Conservation (phyloP, 208 protist species). For the Leishmania tarentolae region DNA sequence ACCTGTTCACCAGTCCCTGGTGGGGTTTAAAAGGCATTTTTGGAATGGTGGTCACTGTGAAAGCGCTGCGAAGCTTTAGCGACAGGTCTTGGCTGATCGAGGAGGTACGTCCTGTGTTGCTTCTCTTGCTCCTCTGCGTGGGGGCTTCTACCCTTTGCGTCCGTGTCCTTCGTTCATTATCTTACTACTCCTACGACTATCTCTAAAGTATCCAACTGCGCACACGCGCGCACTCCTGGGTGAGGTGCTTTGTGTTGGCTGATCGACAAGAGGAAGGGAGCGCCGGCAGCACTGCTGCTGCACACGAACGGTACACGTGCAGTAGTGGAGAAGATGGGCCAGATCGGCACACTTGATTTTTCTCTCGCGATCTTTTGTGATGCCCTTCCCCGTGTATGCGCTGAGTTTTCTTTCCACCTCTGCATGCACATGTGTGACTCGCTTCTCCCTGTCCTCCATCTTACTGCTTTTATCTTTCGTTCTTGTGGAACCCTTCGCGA, state of each 20-base stretch:
- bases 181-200: background rate
- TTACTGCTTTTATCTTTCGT: background rate
- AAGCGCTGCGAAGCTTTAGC: background rate
- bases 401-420: background rate
- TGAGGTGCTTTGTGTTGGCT: background rate
- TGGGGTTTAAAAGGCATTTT: background rate
- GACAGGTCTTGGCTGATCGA: background rate
- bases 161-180: background rate
- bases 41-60: background rate
- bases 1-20: background rate
- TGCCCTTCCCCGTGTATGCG: background rate
- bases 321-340: background rate
- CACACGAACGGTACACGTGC: background rate
- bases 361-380: background rate
- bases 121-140: background rate
- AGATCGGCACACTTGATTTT: background rate
- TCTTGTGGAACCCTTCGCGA: background rate
- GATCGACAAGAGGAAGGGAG: background rate
- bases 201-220: background rate
- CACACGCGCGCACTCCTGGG: no score
- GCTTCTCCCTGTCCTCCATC: background rate
- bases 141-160: background rate
- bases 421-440: background rate
- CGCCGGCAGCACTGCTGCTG: background rate
- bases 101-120: background rate